These are phyloP conservation scores for Sclerospora graminicola DNA, from an alignment of 352 stramenopile species.

Conservation along the genomic window DNA sequence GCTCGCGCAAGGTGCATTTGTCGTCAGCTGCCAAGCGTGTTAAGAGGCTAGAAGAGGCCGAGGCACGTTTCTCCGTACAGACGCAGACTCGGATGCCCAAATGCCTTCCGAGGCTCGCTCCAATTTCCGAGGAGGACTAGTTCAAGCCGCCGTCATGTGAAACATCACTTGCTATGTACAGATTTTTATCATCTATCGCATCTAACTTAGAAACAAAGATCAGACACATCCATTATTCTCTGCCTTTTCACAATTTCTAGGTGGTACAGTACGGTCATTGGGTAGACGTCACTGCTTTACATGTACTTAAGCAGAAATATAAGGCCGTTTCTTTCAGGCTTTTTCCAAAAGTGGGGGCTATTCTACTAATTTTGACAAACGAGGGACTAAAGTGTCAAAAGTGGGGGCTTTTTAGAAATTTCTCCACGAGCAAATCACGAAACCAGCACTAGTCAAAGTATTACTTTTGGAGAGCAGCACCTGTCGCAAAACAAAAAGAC, in stretches of 20 bases:
- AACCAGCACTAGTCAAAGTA: too few relatives aligned
- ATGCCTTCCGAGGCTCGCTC: slow-evolving; percentile 27
- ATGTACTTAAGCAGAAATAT: too few relatives aligned
- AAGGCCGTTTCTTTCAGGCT: too few relatives aligned
- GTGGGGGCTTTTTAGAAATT: too few relatives aligned
- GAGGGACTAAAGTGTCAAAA: too few relatives aligned
- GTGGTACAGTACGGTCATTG: too few relatives aligned
- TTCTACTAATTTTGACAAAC: too few relatives aligned
- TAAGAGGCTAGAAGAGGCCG: slow-evolving; percentile 73
- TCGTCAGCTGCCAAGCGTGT: slow-evolving; percentile 76
- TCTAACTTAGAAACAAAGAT: slow-evolving; percentile 20
- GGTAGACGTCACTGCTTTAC: too few relatives aligned
- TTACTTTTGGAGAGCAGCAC: too few relatives aligned
- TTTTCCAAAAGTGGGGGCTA: too few relatives aligned
- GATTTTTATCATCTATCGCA: slow-evolving; percentile 18
- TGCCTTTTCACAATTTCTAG: neutral
- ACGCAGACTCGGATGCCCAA: slow-evolving; percentile 23
- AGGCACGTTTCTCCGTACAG: slow-evolving; percentile 49
- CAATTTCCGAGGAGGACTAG: slow-evolving; percentile 37
- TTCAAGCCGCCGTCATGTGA: slow-evolving; percentile 10
- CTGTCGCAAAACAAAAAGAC: too few relatives aligned
- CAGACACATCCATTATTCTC: neutral
- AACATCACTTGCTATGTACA: slow-evolving; percentile 14
- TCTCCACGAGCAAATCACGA: too few relatives aligned
- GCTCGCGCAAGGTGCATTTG: slow-evolving; percentile 58